Evolutionary conservation across 1,284 basidiomycete genomes (phyloP).

Genomic region (Ceratobasidium sp.): DNA sequence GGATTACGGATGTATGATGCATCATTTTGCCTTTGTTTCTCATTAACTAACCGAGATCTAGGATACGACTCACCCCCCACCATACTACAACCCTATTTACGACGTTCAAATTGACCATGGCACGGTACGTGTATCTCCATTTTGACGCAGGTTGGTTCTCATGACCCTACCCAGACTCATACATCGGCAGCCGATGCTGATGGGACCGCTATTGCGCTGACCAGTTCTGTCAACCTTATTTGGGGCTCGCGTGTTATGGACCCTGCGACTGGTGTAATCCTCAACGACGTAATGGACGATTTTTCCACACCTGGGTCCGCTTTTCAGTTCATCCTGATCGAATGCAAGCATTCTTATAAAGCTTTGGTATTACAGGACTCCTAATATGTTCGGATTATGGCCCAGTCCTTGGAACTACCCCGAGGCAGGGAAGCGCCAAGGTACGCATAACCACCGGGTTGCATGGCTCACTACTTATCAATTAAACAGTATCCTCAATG

Average conservation of each 20-base stretch:
- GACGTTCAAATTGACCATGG: slow-evolving; percentile 83
- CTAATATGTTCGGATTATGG: slow-evolving; percentile 84
- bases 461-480: neutral
- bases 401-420: slow-evolving; percentile 76
- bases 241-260: slow-evolving; percentile 56
- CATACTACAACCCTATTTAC: slow-evolving; percentile 85
- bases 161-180: slow-evolving; percentile 65
- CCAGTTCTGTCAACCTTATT: slow-evolving; percentile 81
- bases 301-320: slow-evolving; percentile 34
- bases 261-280: slow-evolving; percentile 67
- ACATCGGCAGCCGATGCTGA: slow-evolving; percentile 79
- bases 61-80: slow-evolving; percentile 78
- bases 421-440: slow-evolving; percentile 34
- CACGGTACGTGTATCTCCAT: slow-evolving; percentile 62
- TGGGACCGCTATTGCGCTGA: slow-evolving; percentile 85
- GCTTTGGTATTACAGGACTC: slow-evolving; percentile 62
- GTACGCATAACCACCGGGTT: neutral
- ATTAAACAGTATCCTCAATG: slow-evolving; percentile 76
- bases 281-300: slow-evolving; percentile 78
- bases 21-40: slow-evolving; percentile 1
- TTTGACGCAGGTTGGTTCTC: slow-evolving; percentile 6
- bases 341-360: slow-evolving; percentile 43
- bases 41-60: slow-evolving; percentile 47
- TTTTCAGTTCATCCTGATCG: slow-evolving; percentile 85
- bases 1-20: slow-evolving; percentile 77